phyloP scores from a whole-genome alignment of 768 basidiomycete species.

The Suillus hirtellus region DNA sequence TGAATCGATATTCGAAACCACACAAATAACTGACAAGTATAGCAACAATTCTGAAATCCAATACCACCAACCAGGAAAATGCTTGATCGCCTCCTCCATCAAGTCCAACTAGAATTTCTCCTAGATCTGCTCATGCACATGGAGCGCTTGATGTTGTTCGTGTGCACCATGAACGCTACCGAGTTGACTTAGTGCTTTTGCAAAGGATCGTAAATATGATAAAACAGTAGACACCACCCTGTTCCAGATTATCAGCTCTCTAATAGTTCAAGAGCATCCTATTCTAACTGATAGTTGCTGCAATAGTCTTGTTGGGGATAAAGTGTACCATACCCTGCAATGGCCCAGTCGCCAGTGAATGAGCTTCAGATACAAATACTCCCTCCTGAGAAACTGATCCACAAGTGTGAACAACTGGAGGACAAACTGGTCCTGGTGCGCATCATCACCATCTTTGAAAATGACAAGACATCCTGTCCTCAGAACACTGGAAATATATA shows the following conservation, averaged over 20 bases:
- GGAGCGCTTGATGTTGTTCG: constrained; percentile 94
- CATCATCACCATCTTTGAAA: constrained; percentile 98
- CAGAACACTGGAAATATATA: constrained; percentile 86
- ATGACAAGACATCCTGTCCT: constrained; percentile 91
- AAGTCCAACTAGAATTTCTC: constrained; percentile 95
- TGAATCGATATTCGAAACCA: no score
- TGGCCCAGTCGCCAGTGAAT: constrained; percentile 86
- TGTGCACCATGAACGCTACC: constrained; percentile 95
- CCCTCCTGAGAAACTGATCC: constrained; percentile 90
- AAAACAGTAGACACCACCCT: constrained; percentile 43
- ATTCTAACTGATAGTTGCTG: constrained; percentile 90
- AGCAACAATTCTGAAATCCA: no score
- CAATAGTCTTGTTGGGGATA: constrained; percentile 95
- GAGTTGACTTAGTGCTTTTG: constrained; percentile 98
- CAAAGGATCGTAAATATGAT: no score
- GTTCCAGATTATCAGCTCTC: constrained; percentile 84
- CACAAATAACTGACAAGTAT: no score
- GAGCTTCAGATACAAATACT: constrained; percentile 91
- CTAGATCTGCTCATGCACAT: constrained; percentile 86
- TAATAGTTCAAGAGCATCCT: constrained; percentile 87
- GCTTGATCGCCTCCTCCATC: constrained; percentile 95
- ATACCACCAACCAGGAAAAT: constrained; percentile 66
- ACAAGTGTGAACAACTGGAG: constrained; percentile 98
- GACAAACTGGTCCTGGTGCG: constrained; percentile 97
- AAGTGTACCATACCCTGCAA: constrained; percentile 96